Conservation (phyloP, 2,329 filamentous ascomycete genomes). For the Aureobasidium sp. region DNA sequence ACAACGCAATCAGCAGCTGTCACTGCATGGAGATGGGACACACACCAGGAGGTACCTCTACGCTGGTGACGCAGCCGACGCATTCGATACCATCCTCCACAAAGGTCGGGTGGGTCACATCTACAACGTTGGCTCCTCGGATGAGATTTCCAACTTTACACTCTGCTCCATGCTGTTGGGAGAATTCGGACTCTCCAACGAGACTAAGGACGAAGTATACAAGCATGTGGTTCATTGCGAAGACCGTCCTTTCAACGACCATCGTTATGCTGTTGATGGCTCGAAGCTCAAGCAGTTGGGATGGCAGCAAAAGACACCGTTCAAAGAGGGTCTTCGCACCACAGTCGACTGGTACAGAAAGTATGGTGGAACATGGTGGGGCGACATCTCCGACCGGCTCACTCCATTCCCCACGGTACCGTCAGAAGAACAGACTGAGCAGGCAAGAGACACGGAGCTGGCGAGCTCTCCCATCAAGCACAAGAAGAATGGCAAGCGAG, state of each 20-base stretch:
- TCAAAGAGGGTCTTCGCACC: slow-evolving; percentile 52
- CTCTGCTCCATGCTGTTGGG: slow-evolving; percentile 57
- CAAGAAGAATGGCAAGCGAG: not conserved
- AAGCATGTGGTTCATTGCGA: slow-evolving; percentile 65
- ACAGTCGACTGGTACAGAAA: slow-evolving; percentile 63
- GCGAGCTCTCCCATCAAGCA: not conserved
- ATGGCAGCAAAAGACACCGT: slow-evolving; percentile 59
- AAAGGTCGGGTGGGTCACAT: slow-evolving; percentile 63
- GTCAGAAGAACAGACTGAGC: not conserved
- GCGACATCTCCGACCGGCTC: slow-evolving; percentile 59
- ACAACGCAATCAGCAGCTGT: slow-evolving; percentile 55
- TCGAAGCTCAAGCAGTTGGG: slow-evolving; percentile 58
- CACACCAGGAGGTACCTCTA: slow-evolving; percentile 69
- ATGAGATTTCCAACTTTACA: slow-evolving; percentile 67
- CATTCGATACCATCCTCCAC: slow-evolving; percentile 77
- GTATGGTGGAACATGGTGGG: slow-evolving; percentile 60
- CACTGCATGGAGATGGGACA: slow-evolving; percentile 67
- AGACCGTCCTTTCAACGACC: slow-evolving; percentile 71
- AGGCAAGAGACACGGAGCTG: not conserved
- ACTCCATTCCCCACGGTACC: slow-evolving; percentile 48
- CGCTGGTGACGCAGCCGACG: slow-evolving; percentile 69
- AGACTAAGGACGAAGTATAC: slow-evolving; percentile 43
- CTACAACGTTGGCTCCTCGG: slow-evolving; percentile 73
- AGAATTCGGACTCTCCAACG: slow-evolving; percentile 49
- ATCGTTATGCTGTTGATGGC: slow-evolving; percentile 62